A percentile compares a stretch with the other conserved stretches of the same genome.
phyloP scores from a whole-genome alignment of 2,329 filamentous ascomycete genomes.

The Colletotrichum orchidophilum region DNA sequence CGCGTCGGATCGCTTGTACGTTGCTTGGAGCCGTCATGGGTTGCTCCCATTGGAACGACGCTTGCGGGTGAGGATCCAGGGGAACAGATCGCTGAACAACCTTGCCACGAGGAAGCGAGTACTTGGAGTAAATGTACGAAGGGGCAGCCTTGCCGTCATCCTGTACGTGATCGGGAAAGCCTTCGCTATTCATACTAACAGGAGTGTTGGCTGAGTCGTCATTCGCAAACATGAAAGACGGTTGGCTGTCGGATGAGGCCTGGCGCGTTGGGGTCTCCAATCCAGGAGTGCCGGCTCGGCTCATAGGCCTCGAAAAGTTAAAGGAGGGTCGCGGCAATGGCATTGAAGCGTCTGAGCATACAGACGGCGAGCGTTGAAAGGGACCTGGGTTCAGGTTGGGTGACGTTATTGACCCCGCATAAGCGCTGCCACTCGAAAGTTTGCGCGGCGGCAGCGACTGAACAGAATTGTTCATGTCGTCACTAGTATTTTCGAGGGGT shows the following conservation, averaged over 20 bases:
- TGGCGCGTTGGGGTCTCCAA: slow-evolving; percentile 69
- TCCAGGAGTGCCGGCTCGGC: slow-evolving; percentile 71
- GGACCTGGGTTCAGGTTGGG: slow-evolving; percentile 62
- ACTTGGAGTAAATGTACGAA: slow-evolving; percentile 89
- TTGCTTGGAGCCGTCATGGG: slow-evolving; percentile 53
- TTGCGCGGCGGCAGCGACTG: slow-evolving; percentile 78
- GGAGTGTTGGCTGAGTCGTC: slow-evolving; percentile 76
- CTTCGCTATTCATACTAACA: slow-evolving; percentile 77
- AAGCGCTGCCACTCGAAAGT: slow-evolving; percentile 72
- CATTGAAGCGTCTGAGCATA: slow-evolving; percentile 82
- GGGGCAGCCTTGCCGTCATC: slow-evolving; percentile 64
- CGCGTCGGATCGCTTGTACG: slow-evolving; percentile 51
- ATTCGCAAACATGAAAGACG: slow-evolving; percentile 65
- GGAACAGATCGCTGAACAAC: slow-evolving; percentile 74
- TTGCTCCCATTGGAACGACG: slow-evolving; percentile 73
- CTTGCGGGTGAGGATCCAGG: slow-evolving; percentile 60
- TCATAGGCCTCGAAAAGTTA: slow-evolving; percentile 94
- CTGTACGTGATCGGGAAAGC: slow-evolving; percentile 63
- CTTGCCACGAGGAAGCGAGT: slow-evolving; percentile 84
- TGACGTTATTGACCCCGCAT: slow-evolving; percentile 57
- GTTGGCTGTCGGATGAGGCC: slow-evolving; percentile 73
- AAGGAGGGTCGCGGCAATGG: slow-evolving; percentile 78
- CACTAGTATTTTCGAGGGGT: slow-evolving; percentile 73
- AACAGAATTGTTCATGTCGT: slow-evolving; percentile 69
- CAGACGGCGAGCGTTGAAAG: slow-evolving; percentile 82